Percentiles rank a stretch among this genome's conserved stretches.
Conservation (phyloP, 441 rosid genomes). For the Populus hybrid region DNA sequence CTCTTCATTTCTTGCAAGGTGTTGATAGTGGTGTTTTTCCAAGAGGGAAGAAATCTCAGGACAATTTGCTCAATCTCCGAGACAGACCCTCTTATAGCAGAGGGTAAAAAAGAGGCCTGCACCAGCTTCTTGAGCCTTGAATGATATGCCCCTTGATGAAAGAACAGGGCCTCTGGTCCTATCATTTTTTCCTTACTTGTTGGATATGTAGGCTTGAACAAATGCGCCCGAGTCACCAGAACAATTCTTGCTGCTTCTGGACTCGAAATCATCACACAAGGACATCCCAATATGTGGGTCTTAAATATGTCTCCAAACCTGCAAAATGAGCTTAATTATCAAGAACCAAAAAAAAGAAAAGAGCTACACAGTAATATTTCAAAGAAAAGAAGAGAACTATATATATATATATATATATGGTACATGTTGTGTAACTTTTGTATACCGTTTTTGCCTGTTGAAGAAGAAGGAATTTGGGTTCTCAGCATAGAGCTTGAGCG, state of each 20-base stretch:
- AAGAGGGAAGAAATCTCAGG: conserved; percentile 45
- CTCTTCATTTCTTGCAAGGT: conserved; percentile 76
- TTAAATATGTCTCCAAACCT: conserved; percentile 92
- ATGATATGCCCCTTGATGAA: conserved; percentile 84
- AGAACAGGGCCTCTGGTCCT: conserved; percentile 82
- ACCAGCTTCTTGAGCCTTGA: conserved; percentile 61
- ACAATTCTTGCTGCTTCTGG: conserved; percentile 76
- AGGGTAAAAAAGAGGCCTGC: conserved; percentile 64
- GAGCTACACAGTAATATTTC: neutral
- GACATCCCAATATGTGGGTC: conserved; percentile 89
- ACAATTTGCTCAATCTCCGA: conserved; percentile 66
- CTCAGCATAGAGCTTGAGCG: conserved; percentile 76
- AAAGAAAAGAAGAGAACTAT: neutral
- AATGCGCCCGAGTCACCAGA: conserved; percentile 42
- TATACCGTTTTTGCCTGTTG: conserved; percentile 62
- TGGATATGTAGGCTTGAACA: conserved; percentile 54
- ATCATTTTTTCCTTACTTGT: conserved; percentile 81
- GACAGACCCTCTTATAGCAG: conserved; percentile 58
- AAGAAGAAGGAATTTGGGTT: conserved; percentile 82
- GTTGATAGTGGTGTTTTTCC: conserved; percentile 54
- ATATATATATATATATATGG: too few species aligned
- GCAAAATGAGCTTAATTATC: neutral
- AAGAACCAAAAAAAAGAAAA: neutral
- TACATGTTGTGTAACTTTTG: neutral
- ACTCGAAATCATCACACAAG: conserved; percentile 88